These are phyloP conservation scores for Ceratocystis variospora DNA, from an alignment of 2,329 filamentous ascomycete species.

Conservation along the genomic window DNA sequence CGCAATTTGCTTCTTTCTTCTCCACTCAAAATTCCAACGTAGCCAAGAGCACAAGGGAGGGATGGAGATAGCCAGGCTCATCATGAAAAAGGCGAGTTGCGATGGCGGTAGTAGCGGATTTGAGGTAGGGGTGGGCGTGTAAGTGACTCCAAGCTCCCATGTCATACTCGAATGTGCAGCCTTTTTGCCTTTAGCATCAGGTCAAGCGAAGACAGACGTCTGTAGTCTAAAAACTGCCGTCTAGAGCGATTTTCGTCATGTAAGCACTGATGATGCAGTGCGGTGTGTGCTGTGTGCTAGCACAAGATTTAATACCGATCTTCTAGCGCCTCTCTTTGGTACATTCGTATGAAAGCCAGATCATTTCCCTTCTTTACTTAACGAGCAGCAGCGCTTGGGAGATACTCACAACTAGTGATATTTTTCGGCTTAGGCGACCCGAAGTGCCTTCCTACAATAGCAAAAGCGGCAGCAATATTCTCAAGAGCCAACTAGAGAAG, in stretches of 20 bases:
- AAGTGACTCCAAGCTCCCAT: not conserved
- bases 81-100: not conserved
- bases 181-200: not conserved
- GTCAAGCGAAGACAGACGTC: not conserved
- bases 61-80: not conserved
- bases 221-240: not conserved
- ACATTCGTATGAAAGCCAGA: not conserved
- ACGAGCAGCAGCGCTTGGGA: not conserved
- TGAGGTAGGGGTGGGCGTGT: not conserved
- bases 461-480: not conserved
- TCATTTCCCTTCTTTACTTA: not conserved
- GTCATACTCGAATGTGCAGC: not conserved
- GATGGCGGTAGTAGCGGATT: not conserved
- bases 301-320: slow-evolving; percentile 5
- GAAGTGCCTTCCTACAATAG: not conserved
- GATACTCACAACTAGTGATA: not conserved
- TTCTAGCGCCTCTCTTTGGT: not conserved
- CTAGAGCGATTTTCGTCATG: not conserved
- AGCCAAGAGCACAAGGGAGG: not conserved
- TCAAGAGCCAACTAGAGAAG: not conserved
- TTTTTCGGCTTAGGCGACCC: not conserved
- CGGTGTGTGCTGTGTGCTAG: not conserved
- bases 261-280: not conserved
- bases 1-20: not conserved
- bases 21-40: not conserved